Conservation (phyloP, 2,329 filamentous ascomycete genomes). For the Phaeomoniella chlamydospora region DNA sequence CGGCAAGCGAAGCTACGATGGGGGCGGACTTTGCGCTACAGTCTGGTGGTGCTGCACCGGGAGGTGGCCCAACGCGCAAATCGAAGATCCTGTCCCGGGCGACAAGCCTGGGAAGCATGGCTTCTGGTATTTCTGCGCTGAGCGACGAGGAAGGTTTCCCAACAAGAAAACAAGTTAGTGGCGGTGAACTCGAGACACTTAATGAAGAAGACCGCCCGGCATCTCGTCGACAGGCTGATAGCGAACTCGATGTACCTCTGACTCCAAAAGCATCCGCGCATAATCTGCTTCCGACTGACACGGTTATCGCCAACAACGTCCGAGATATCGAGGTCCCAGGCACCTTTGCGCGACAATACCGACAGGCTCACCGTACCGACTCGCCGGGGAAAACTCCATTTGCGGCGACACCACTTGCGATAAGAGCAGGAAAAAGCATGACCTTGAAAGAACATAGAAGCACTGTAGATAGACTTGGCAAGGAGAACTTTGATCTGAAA, state of each 20-base stretch:
- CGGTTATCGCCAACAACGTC: constrained; percentile 74
- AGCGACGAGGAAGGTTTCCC: constrained; percentile 32
- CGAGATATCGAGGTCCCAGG: constrained; percentile 84
- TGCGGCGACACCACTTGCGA: constrained; percentile 32
- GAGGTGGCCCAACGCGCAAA: constrained; percentile 20
- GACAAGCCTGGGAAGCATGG: constrained; percentile 80
- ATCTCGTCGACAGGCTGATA: constrained; percentile 13
- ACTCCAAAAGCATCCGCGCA: constrained; percentile 54
- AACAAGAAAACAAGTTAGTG: constrained; percentile 24
- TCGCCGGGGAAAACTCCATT: constrained; percentile 44
- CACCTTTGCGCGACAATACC: constrained; percentile 74
- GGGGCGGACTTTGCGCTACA: constrained; percentile 71
- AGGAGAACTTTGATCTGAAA: constrained; percentile 95
- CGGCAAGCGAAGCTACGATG: constrained; percentile 59
- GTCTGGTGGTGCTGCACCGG: constrained; percentile 60
- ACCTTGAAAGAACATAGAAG: constrained; percentile 95
- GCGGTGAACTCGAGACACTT: constrained; percentile 39
- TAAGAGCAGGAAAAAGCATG: constrained; percentile 52
- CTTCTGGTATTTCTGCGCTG: constrained; percentile 51
- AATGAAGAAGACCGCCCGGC: constrained; percentile 39
- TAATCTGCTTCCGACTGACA: constrained; percentile 62
- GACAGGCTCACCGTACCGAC: constrained; percentile 53
- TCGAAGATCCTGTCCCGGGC: constrained; percentile 48
- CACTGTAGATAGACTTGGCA: constrained; percentile 88
- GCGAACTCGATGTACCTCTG: constrained; percentile 38